Base-by-base conservation (phyloP, 129 eudicot genomes). In the Tagetes erecta region DNA sequence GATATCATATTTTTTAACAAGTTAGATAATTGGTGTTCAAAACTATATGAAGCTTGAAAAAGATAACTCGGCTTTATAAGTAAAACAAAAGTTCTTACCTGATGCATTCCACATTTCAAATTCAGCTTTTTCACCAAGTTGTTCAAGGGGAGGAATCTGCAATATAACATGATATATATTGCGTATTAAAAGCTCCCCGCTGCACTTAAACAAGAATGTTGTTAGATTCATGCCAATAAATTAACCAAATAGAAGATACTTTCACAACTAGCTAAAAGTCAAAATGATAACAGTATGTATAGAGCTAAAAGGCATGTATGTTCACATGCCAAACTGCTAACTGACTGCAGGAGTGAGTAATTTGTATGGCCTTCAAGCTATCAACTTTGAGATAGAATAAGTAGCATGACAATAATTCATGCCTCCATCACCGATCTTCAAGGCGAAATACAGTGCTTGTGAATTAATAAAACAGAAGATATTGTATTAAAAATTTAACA, bases 81-180 rank as follows among this genome's bases (percentile, higher is more conserved):
- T 20, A 20, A 20, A 71, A 33, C 41, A 75, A 46, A n/a, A 74
- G 55, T 58, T 45, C 42, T 78, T 80, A 91, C 94, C 91, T 70
- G 78, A 80, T 53, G 76, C 85, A 76, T 81, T 89, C 98, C 95
- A 92, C 86, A 87, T 87, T 73, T 87, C 89, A 71, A 67, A 67
- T 20, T 75, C 85, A 58, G 86, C 51, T 46, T 73, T 67, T 34
- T 87, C 86, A 70, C 84, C 86, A 71, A 37, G 45, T 62, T 59
- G 65, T 59, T 62, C 44, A 62, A 81, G 77, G 67, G 86, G 83
- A 7, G 92, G 98, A 68, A 88, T 88, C 68, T 68, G 80, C 33
- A 97, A 84, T 60, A 93, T 67, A 8, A 88, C 71, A 80, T 62
- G 60, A 71, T 87, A 72, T 72, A 90, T 78, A 79, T 86, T 93